Base-by-base conservation (phyloP, 1,284 basidiomycete species). In the Austroboletus sp. region DNA sequence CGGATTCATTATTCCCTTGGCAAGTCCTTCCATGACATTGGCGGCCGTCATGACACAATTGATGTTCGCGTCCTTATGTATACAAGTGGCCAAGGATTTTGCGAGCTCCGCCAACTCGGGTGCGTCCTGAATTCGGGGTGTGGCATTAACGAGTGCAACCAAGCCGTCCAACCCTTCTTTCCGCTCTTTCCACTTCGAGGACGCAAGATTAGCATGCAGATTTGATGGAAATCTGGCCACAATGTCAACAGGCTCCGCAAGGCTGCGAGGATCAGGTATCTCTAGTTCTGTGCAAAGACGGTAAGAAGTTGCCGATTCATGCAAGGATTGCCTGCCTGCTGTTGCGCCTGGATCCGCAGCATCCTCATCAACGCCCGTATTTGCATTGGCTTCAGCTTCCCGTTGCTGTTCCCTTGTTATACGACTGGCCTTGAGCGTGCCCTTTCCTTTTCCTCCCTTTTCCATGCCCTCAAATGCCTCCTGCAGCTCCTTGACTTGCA, bases 181-280 rank as follows among this genome's bases (percentile, higher is more conserved):
- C 25, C 96, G 81, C 54, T 99, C 96, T 65, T 98, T 97, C 96
- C 96, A 99, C 67, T 98, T 98, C 0, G 89, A 82, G 4, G 94
- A 97, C 11, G 80, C 77, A 43, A 98, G 73, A 46, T 78, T 72
- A 6, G 82, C 73, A 50, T 86, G 79, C 47, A 95, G 72, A 46
- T 85, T 83, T 3, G 79, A 67, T 0, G 94, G 86, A 40, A 96
- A 73, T 56, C 84, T 85, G 6, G 79, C 70, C 40, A 82, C 73
- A 49, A 92, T 81, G 58, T 95, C 79, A 39, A 90, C 80, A 11
- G 89, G 85, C 61, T 97, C 92, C 3, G 86, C 82, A 49, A 94
- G 78, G 40, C 82, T 80, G 51, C 84, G 81, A 3, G 91, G 89
- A 70, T 98, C 93, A 17, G 85, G 73, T 19, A 74, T 70, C 32